Evolutionary conservation across 371 early-diverging fungal genomes (phyloP).

Genomic region (Quaeritorhiza haematococci): DNA sequence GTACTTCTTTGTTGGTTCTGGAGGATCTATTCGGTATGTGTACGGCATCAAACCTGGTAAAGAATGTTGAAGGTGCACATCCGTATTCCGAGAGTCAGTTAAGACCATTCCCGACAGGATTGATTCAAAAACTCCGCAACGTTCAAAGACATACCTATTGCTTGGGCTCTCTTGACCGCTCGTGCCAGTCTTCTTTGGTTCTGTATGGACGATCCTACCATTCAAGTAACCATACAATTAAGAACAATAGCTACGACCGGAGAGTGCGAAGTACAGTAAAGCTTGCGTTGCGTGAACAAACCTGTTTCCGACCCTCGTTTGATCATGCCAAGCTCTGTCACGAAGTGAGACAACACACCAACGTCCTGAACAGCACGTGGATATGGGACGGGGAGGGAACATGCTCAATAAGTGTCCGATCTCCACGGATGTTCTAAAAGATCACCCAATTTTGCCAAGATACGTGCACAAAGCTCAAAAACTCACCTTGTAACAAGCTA

Average conservation of each 20-base stretch:
- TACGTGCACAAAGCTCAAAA: not conserved
- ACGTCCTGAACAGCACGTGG: too few relatives aligned
- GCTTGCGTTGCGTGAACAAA: not conserved
- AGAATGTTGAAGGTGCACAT: not conserved
- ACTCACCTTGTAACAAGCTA: conserved; percentile 65
- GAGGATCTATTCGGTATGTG: too few relatives aligned
- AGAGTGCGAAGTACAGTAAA: not conserved
- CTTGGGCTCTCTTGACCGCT: conserved; percentile 79
- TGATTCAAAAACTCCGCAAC: too few relatives aligned
- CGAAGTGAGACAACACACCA: conserved; percentile 62
- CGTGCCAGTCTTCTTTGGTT: conserved; percentile 74
- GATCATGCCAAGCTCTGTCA: conserved; percentile 77
- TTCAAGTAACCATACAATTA: not conserved
- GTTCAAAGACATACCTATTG: conserved; percentile 59
- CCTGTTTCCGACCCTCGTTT: conserved; percentile 70
- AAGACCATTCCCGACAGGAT: too few relatives aligned
- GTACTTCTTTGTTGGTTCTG: too few relatives aligned
- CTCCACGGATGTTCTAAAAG: not conserved
- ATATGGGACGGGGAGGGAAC: too few relatives aligned
- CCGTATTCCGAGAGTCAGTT: too few relatives aligned
- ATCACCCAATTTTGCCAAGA: not conserved
- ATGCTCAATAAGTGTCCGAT: not conserved
- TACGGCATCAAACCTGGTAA: conserved; percentile 45
- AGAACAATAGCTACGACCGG: not conserved
- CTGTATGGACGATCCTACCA: conserved; percentile 63